phyloP scores from a whole-genome alignment of 352 stramenopile genomes.

The Aphanomyces stellatus region DNA sequence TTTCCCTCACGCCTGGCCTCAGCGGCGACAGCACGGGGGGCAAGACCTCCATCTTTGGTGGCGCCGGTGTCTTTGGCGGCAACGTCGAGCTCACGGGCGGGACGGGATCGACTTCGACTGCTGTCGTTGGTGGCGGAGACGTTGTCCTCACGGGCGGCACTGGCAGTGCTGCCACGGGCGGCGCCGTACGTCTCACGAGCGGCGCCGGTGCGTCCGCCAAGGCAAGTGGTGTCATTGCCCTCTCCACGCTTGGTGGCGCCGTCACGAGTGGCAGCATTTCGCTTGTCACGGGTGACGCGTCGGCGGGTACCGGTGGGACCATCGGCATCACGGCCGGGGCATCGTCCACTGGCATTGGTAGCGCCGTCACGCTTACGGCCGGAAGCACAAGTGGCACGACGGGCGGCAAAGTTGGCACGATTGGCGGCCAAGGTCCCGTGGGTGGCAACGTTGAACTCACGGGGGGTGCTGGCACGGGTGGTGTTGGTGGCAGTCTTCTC shows the following conservation, averaged over 20 bases:
- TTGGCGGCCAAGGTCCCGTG: conserved; percentile 6
- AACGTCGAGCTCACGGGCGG: conserved; percentile 40
- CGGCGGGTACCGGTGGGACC: conserved; percentile 30
- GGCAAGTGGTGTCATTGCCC: neutral
- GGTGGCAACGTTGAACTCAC: conserved; percentile 27
- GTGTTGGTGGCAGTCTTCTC: conserved; percentile 26
- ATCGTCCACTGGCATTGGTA: conserved; percentile 27
- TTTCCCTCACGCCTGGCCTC: conserved; percentile 21
- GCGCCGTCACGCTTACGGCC: conserved; percentile 24
- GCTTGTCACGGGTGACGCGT: conserved; percentile 13
- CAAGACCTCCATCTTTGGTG: conserved; percentile 16
- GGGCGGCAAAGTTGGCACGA: neutral
- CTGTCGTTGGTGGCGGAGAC: conserved; percentile 15
- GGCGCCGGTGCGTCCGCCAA: neutral
- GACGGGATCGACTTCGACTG: conserved; percentile 21
- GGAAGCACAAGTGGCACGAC: neutral
- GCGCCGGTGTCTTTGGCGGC: conserved; percentile 6
- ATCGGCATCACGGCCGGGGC: conserved; percentile 32
- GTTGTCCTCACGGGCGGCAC: conserved; percentile 8
- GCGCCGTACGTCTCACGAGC: neutral
- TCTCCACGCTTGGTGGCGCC: neutral
- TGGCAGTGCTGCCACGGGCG: neutral
- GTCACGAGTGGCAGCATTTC: neutral
- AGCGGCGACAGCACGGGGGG: neutral
- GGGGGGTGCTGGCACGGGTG: conserved; percentile 31